Percentiles rank a stretch among this genome's conserved stretches.
Evolutionary conservation across 176 grass and related monocot genomes (phyloP).

Genomic region (Musa troglodytarum): DNA sequence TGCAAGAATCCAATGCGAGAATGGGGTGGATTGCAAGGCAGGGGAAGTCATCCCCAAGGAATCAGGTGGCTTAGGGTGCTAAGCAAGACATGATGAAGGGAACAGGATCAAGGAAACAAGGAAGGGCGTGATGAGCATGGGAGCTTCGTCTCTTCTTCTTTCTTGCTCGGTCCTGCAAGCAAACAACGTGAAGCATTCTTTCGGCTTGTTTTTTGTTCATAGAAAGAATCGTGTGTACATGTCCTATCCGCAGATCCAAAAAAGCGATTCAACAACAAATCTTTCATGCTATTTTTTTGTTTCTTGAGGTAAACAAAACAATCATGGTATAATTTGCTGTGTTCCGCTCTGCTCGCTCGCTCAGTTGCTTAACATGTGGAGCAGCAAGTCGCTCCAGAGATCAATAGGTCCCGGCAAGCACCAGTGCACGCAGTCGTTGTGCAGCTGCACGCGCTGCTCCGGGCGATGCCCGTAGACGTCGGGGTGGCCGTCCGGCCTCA

Average conservation of each 20-base stretch:
- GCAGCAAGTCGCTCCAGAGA: conserved; percentile 45
- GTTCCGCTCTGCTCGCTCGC: not conserved
- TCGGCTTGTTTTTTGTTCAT: no score
- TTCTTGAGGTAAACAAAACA: no score
- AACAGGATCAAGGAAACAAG: not conserved
- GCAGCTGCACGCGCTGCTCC: conserved; percentile 31
- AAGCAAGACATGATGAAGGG: not conserved
- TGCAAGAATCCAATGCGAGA: not conserved
- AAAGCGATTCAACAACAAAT: no score
- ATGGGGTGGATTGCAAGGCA: not conserved
- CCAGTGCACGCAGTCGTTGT: conserved; percentile 63
- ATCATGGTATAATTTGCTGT: not conserved
- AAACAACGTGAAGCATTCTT: no score
- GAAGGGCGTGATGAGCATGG: no score
- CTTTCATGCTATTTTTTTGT: no score
- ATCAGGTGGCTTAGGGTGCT: not conserved
- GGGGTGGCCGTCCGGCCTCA: conserved; percentile 26
- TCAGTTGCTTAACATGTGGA: conserved; percentile 23
- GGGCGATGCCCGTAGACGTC: conserved; percentile 26
- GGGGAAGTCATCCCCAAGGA: not conserved
- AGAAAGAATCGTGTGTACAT: no score
- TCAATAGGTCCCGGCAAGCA: conserved; percentile 62
- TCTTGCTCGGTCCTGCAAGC: no score
- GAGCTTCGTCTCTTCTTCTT: no score
- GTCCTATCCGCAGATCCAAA: no score